A percentile compares a stretch with the other conserved stretches of the same genome.
Evolutionary conservation across 2,329 filamentous ascomycete species (phyloP).

Genomic region (Macroventuria anomochaeta): DNA sequence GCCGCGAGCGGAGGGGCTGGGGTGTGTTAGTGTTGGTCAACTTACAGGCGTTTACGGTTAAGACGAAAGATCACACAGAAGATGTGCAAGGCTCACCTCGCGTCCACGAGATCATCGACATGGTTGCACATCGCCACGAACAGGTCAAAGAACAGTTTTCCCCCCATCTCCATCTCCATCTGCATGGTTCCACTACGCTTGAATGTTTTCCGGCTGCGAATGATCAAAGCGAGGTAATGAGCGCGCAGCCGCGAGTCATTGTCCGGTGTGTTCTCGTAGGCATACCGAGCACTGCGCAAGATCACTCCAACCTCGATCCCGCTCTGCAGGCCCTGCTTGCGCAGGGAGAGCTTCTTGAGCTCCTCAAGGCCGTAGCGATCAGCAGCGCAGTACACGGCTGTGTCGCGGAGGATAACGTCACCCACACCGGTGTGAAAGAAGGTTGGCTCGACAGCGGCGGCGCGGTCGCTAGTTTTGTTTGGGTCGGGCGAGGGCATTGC

Average conservation of each 20-base stretch:
- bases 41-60: slow-evolving; percentile 10
- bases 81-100: slow-evolving; percentile 59
- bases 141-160: slow-evolving; percentile 95
- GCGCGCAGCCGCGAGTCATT: slow-evolving; percentile 90
- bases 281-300: slow-evolving; percentile 90
- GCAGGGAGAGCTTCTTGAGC: slow-evolving; percentile 87
- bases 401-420: slow-evolving; percentile 85
- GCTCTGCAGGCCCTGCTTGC: slow-evolving; percentile 92
- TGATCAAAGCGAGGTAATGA: slow-evolving; percentile 96
- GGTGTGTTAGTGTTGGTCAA: slow-evolving; percentile 20
- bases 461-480: slow-evolving; percentile 63
- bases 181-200: slow-evolving; percentile 99
- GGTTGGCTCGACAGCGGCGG: slow-evolving; percentile 69
- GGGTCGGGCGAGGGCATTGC: slow-evolving; percentile 62
- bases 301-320: slow-evolving; percentile 93
- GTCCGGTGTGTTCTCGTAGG: slow-evolving; percentile 93
- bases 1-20: slow-evolving; percentile 29
- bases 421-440: slow-evolving; percentile 77
- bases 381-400: slow-evolving; percentile 91
- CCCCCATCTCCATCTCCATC: slow-evolving; percentile 95
- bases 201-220: slow-evolving; percentile 95
- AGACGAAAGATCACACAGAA: slow-evolving; percentile 14
- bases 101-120: slow-evolving; percentile 92
- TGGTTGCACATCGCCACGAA: slow-evolving; percentile 99
- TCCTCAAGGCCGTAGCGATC: slow-evolving; percentile 90